Base-by-base conservation (phyloP, 768 basidiomycete species). In the Kwoniella bestiolae region DNA sequence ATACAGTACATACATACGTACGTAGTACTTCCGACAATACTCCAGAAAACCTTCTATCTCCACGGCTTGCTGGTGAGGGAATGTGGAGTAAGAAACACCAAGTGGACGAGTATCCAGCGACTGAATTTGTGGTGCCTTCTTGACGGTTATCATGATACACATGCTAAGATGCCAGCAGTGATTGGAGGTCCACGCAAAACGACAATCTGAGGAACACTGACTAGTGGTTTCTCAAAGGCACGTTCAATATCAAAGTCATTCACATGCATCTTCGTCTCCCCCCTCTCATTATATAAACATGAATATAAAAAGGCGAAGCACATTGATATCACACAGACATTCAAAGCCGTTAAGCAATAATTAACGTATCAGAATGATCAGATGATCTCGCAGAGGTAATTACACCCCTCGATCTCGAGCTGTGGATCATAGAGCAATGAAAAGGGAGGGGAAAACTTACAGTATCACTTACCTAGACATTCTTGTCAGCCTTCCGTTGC, bases 391-490 rank as follows among this genome's bases (percentile, higher is more conserved):
- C n/a, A n/a, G n/a, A n/a, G n/a, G n/a, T n/a, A 21, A 23, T 23
- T 49, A 9, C 11, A 28, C 11, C 21, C 47, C 14, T 11, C 4
- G 23, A 5, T 49, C 21, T 49, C 47, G 47, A 3, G 12, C 11
- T 28, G 26, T 5, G 4, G 47, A 41, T 41, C 12, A 16, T 41
- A 6, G 11, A 41, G 38, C 12, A 38, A 41, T 14, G 38, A 41
- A 44, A 44, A n/a, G 41, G 26, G 26, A 28, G 21, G 23, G 21
- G 11, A 49, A 49, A 16, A 49, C 47, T 49, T 49, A 49, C 47
- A 28, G 26, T 49, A 49, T 49, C 26, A 49, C 47, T 49, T 28
- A 49, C 47, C 47, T 49, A 18, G 47, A 49, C 26, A 49, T 18
- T 49, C 16, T 28, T 6, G 12, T 49, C 41, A 28, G 26, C 26